Evolutionary conservation across 1,139 yeast species (phyloP).

Genomic region (Lodderomyces margitis): DNA sequence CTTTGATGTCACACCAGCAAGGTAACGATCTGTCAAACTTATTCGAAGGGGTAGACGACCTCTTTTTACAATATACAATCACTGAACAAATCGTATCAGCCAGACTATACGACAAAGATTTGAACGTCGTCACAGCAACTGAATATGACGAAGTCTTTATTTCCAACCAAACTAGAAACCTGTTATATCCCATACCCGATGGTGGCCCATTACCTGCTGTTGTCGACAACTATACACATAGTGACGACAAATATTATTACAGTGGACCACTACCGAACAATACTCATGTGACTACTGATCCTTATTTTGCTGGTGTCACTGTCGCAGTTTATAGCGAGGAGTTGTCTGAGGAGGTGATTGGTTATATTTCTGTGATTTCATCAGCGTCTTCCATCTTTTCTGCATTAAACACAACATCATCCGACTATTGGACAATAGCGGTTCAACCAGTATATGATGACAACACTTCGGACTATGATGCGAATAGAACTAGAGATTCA

Average conservation of each 20-base stretch:
- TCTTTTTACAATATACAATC: slow-evolving; percentile 6
- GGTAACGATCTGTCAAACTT: slow-evolving; percentile 7
- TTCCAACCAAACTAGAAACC: not conserved
- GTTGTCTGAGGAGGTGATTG: not conserved
- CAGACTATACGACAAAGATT: slow-evolving; percentile 7
- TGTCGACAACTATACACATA: not conserved
- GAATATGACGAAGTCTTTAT: not conserved
- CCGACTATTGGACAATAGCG: slow-evolving; percentile 36
- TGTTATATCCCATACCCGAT: slow-evolving; percentile 6
- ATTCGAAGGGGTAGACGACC: slow-evolving; percentile 2
- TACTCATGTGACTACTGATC: not conserved
- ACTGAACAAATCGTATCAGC: slow-evolving; percentile 6
- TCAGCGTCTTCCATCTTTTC: slow-evolving; percentile 4
- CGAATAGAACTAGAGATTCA: slow-evolving; percentile 10
- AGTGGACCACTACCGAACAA: slow-evolving; percentile 9
- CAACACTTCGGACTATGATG: slow-evolving; percentile 6
- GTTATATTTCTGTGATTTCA: slow-evolving; percentile 9
- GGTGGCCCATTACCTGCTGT: slow-evolving; percentile 4
- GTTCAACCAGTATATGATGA: slow-evolving; percentile 29
- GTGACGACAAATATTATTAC: slow-evolving; percentile 2
- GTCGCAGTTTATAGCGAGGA: slow-evolving; percentile 3
- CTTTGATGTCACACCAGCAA: slow-evolving; percentile 3
- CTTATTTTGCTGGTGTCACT: slow-evolving; percentile 7
- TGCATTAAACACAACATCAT: slow-evolving; percentile 5
- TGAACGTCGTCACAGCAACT: slow-evolving; percentile 4